A percentile compares a stretch with the other conserved stretches of the same genome.
These are phyloP conservation scores for Mentha longifolia DNA, from an alignment of 257 asterid species.

Conservation along the genomic window DNA sequence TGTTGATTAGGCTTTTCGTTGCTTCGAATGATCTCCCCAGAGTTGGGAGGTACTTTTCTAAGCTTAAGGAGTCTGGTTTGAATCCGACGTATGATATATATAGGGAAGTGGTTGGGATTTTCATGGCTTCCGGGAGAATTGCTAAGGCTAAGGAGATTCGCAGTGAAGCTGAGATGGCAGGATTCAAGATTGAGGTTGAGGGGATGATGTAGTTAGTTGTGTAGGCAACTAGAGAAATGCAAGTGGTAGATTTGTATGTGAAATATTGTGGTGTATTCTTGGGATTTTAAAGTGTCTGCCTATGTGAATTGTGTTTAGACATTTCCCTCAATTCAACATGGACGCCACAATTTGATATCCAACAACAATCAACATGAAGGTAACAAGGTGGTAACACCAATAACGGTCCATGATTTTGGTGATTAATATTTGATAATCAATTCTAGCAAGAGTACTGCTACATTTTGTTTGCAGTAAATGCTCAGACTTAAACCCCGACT, in stretches of 20 bases:
- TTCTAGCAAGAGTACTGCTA: conserved; percentile 11
- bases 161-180: conserved; percentile 81
- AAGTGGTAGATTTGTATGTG: not conserved
- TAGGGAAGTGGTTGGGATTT: conserved; percentile 51
- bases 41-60: conserved; percentile 63
- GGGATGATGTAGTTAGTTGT: conserved; percentile 9
- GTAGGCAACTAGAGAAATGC: not conserved
- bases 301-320: not conserved
- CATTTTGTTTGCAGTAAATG: conserved; percentile 19
- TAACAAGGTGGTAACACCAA: not conserved
- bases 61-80: conserved; percentile 76
- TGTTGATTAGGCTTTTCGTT: conserved; percentile 73
- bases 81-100: conserved; percentile 67
- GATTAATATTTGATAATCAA: conserved; percentile 13
- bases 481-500: too few species aligned
- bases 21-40: conserved; percentile 70
- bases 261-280: not conserved
- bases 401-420: not conserved
- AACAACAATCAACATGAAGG: not conserved
- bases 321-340: not conserved
- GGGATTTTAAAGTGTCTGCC: not conserved
- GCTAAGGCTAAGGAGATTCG: conserved; percentile 70
- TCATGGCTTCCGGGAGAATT: conserved; percentile 60
- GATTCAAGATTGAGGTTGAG: conserved; percentile 51
- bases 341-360: not conserved